phyloP scores from a whole-genome alignment of 306 rosid species.

The Glycine soja region DNA sequence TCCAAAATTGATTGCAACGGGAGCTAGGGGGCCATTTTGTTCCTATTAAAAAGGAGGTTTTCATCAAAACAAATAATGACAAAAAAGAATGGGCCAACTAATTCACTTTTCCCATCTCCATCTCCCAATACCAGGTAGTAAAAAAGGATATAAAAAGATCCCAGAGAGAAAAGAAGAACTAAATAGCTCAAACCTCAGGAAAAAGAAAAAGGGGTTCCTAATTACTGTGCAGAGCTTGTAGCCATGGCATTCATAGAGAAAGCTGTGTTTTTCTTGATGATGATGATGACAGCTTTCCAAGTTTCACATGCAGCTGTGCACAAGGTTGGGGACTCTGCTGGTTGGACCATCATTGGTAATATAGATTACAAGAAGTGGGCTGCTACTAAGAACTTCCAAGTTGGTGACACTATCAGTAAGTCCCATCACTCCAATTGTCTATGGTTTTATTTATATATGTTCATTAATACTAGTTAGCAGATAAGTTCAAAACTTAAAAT shows the following conservation, averaged over 20 bases:
- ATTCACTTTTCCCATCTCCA: constrained; percentile 23
- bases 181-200: constrained; percentile 25
- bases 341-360: constrained; percentile 72
- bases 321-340: constrained; percentile 82
- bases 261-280: constrained; percentile 30
- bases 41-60: constrained; percentile 11
- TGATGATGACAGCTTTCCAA: constrained; percentile 39
- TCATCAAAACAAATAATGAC: neutral
- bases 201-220: neutral
- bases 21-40: constrained; percentile 27
- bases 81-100: constrained; percentile 44
- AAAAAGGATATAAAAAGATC: constrained; percentile 51
- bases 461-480: neutral
- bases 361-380: constrained; percentile 75
- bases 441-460: neutral
- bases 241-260: constrained; percentile 56
- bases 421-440: constrained; percentile 17
- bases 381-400: constrained; percentile 61
- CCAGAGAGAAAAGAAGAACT: neutral
- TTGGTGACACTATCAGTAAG: constrained; percentile 78
- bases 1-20: constrained; percentile 21
- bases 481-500: neutral
- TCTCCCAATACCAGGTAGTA: constrained; percentile 30
- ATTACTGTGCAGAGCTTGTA: constrained; percentile 10
- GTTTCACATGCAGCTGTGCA: constrained; percentile 57